Evolutionary conservation across 768 basidiomycete species (phyloP).

Genomic region (Tremella fuciformis): DNA sequence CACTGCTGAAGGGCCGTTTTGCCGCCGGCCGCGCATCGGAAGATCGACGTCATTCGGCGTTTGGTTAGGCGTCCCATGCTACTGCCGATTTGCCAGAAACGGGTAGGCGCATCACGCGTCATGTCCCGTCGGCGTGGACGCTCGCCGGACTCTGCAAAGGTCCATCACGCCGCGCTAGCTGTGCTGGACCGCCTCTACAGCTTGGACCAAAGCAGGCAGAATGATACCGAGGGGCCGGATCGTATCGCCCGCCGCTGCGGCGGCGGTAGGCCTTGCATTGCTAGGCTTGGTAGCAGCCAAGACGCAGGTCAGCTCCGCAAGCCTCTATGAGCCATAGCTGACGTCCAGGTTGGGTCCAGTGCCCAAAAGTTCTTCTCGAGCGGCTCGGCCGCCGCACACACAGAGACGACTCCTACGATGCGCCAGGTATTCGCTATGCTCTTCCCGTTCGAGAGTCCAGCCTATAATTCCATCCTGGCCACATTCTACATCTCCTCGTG

Average conservation of each 20-base stretch:
- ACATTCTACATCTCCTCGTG: conserved; percentile 97
- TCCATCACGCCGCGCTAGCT: no score
- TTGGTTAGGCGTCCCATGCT: no score
- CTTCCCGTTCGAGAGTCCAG: conserved; percentile 81
- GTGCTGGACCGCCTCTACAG: no score
- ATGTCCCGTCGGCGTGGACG: no score
- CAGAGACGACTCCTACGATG: conserved; percentile 52
- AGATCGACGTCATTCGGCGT: no score
- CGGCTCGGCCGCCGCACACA: neutral
- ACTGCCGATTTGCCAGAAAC: no score
- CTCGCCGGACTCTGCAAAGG: no score
- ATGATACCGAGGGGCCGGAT: neutral
- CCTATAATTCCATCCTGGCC: conserved; percentile 81
- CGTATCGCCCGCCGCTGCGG: neutral
- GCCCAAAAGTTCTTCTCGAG: conserved; percentile 5
- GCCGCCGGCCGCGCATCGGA: no score
- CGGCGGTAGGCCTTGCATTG: neutral
- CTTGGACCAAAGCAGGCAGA: no score
- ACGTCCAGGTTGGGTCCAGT: neutral
- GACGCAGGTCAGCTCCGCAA: neutral
- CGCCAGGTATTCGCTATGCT: conserved; percentile 73
- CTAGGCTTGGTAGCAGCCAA: neutral
- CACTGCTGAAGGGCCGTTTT: no score
- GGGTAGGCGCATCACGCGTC: no score
- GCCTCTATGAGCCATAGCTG: no score